Base-by-base conservation (phyloP, 345 rosid species). In the Garcia nutans region DNA sequence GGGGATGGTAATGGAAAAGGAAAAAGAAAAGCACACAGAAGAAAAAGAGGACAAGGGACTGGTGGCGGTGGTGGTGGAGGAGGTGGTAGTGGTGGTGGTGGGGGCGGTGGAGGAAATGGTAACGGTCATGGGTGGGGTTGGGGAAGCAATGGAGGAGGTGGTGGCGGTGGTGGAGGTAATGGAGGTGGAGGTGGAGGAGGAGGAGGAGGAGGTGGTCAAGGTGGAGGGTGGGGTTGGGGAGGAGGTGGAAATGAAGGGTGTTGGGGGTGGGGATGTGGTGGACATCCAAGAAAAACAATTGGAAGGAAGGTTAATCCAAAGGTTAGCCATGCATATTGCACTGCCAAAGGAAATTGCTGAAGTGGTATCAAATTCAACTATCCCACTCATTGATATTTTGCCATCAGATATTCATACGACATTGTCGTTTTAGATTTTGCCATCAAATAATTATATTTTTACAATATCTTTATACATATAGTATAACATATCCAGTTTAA, bases 261-360 rank as follows among this genome's bases (percentile, higher is more conserved):
- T 60, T 86, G 89, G 86, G 61, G 61, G 76, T 87, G 90, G 85
- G 92, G 91, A 60, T 85, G 96, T 42, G 81, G 81, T 54, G 82
- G 79, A 60, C 75, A 64, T 47, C 55, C 73, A 57, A 74, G 59
- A 68, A 77, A 68, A 28, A 6, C 76, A 71, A 70, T 17, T 0
- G 76, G 74, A 71, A 68, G 45, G 56, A 58, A 15, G 33, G 15
- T 10, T 60, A 20, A 19, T 20, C 24, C 62, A 31, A 24, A 42
- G 73, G 37, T 11, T 16, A 56, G 60, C 24, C 72, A 70, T 33
- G 68, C 60, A 45, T 58, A 17, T 63, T 61, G 55, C 76, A 61
- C 31, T 17, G 20, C 17, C 15, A 62, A 47, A 3, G 17, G 49
- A 65, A 44, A n/a, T 52, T 69, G 72, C 60, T 16, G 24, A 45